Base-by-base conservation (phyloP, 495 filamentous ascomycete species). In the Hyaloscypha finlandica region DNA sequence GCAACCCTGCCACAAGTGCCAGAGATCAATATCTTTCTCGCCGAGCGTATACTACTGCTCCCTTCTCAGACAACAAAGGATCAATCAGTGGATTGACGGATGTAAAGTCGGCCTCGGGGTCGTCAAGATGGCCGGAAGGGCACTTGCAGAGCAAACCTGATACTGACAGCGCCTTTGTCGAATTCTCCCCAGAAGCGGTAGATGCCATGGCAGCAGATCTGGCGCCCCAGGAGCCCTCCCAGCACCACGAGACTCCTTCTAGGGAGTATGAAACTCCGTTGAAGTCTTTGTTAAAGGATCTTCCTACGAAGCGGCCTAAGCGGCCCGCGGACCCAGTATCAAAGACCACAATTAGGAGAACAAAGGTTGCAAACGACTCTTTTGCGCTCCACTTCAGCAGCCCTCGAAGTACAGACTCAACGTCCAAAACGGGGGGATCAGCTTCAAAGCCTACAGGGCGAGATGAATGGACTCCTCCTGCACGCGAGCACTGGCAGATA, bases 401-500 rank as follows among this genome's bases (percentile, higher is more conserved):
- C 30, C 53, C 59, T 25, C n/a, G 37, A 53, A 52, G 9, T 31
- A 22, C 48, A 6, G 22, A 48, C 14, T 61, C 29, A 6, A 48
- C 1, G 48, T 39, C 56, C 71, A 74, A 70, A 70, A 69, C 9
- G 22, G 69, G 54, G 64, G 69, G 8, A 58, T 64, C 4, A 31
- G 29, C 22, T 4, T 29, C 37, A 64, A 42, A 51, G 59, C 35
- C 59, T 20, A 12, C 56, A 33, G 6, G 22, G 4, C 30, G 31
- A 30, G 64, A 69, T 53, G 64, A 70, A 29, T 68, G 63, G 68
- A 55, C 11, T 30, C 65, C 61, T 32, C 65, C 59, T 32, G 12
- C 20, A 14, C 58, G 51, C 58, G 86, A 91, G 70, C 56, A 61
- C 3, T 97, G 93, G 93, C 82, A 85, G 69, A 77, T 86, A 11